Percentiles rank a stretch among this genome's conserved stretches.
These are phyloP conservation scores for Apostasia ramifera DNA, from an alignment of 106 monocot species.

Conservation along the genomic window DNA sequence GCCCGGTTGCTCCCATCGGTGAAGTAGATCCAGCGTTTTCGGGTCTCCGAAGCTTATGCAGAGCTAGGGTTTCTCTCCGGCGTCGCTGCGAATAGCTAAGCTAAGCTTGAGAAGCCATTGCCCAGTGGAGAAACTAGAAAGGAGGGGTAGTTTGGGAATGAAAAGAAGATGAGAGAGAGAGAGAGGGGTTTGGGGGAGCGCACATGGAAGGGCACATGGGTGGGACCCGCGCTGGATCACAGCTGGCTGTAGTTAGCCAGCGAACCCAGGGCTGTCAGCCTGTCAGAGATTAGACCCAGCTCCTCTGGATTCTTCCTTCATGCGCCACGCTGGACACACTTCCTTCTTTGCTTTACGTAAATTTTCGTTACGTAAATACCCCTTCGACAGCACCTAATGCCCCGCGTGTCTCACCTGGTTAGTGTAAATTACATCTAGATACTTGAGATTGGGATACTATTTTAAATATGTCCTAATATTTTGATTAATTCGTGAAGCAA, in stretches of 20 bases:
- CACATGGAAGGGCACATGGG: constrained; percentile 5
- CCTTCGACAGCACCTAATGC: too few relatives aligned
- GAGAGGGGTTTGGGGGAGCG: background rate
- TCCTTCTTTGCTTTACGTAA: too few relatives aligned
- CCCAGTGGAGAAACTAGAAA: background rate
- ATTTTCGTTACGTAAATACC: too few relatives aligned
- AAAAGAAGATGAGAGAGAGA: background rate
- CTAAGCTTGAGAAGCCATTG: background rate
- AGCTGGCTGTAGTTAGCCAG: background rate
- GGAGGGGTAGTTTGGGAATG: background rate
- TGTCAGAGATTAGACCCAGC: background rate
- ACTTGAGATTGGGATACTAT: too few relatives aligned
- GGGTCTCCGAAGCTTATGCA: background rate
- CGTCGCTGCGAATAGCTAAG: background rate
- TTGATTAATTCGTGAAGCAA: too few relatives aligned
- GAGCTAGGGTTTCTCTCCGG: constrained; percentile 1
- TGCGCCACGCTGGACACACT: too few relatives aligned
- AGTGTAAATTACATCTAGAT: too few relatives aligned
- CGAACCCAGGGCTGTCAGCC: background rate
- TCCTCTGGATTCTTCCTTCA: too few relatives aligned
- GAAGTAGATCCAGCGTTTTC: background rate
- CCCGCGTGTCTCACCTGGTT: too few relatives aligned
- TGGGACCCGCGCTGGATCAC: background rate
- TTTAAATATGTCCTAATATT: too few relatives aligned
- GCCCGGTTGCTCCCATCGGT: background rate